A percentile compares a stretch with the other conserved stretches of the same genome.
These are phyloP conservation scores for Solanum chiquidenum DNA, from an alignment of 257 asterid species.

Conservation along the genomic window DNA sequence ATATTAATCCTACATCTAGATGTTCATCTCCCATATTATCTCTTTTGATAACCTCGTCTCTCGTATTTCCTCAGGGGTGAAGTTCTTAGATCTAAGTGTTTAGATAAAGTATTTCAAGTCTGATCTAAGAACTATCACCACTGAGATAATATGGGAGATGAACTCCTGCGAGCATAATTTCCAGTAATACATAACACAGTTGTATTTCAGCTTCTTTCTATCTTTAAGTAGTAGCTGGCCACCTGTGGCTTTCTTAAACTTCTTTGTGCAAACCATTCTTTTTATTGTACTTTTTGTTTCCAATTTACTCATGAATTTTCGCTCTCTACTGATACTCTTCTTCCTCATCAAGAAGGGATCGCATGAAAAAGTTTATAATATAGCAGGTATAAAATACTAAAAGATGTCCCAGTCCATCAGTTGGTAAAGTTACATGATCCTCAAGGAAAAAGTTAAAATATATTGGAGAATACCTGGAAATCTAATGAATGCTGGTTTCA, in stretches of 20 bases:
- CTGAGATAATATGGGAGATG: not conserved
- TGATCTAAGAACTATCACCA: not conserved
- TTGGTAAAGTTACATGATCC: not conserved
- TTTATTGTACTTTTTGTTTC: not conserved
- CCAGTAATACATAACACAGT: not conserved
- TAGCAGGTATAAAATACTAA: not conserved
- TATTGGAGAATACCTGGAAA: constrained; percentile 66
- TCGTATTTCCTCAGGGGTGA: not conserved
- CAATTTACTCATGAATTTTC: not conserved
- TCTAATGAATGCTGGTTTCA: constrained; percentile 76
- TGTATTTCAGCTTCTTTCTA: not conserved
- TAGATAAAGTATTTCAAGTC: not conserved
- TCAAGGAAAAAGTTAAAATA: not conserved
- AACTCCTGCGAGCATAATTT: not conserved
- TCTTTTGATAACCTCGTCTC: not conserved
- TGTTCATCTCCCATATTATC: not conserved
- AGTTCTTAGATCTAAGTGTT: not conserved
- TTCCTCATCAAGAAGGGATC: not conserved
- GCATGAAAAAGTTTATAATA: not conserved
- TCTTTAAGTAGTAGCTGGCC: not conserved
- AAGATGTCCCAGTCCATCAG: not conserved
- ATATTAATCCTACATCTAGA: not conserved
- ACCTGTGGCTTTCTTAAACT: not conserved
- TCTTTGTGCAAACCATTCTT: not conserved
- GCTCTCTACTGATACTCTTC: not conserved